These are phyloP conservation scores for Pisolithus marmoratus DNA, from an alignment of 768 basidiomycete genomes.

Conservation along the genomic window DNA sequence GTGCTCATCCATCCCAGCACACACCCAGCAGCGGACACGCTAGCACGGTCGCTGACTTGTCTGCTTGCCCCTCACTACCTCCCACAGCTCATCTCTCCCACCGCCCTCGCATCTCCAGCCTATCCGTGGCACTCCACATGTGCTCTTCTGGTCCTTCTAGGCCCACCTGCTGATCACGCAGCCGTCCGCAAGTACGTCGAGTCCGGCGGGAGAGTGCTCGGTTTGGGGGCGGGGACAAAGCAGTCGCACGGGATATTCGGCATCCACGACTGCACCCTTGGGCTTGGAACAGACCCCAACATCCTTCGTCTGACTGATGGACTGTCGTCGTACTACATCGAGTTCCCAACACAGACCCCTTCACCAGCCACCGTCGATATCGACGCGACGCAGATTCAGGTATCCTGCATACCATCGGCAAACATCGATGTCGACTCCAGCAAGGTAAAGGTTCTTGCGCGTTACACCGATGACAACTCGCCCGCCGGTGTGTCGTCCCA, in stretches of 20 bases:
- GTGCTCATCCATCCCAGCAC: slow-evolving; percentile 70
- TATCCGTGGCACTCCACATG: slow-evolving; percentile 78
- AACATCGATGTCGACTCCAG: slow-evolving; percentile 14
- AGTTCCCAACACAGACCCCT: slow-evolving; percentile 17
- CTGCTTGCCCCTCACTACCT: slow-evolving; percentile 72
- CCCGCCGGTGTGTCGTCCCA: slow-evolving; percentile 22
- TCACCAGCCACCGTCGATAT: slow-evolving; percentile 7
- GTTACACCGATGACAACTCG: slow-evolving; percentile 12
- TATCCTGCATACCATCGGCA: slow-evolving; percentile 10
- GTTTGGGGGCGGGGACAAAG: slow-evolving; percentile 57
- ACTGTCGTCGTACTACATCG: slow-evolving; percentile 19
- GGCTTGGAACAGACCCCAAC: slow-evolving; percentile 24
- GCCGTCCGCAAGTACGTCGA: slow-evolving; percentile 57
- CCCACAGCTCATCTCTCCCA: slow-evolving; percentile 60
- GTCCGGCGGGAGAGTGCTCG: slow-evolving; percentile 65
- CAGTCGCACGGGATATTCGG: slow-evolving; percentile 38
- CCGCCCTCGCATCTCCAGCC: slow-evolving; percentile 47
- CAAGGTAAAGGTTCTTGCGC: slow-evolving; percentile 11
- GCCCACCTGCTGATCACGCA: slow-evolving; percentile 35
- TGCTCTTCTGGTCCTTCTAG: slow-evolving; percentile 78
- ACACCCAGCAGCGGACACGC: slow-evolving; percentile 45
- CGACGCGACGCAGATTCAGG: not conserved
- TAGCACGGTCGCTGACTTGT: slow-evolving; percentile 44
- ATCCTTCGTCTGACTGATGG: slow-evolving; percentile 22
- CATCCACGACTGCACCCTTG: slow-evolving; percentile 23